Base-by-base conservation (phyloP, 345 rosid genomes). In the Gossypium mustelinum region DNA sequence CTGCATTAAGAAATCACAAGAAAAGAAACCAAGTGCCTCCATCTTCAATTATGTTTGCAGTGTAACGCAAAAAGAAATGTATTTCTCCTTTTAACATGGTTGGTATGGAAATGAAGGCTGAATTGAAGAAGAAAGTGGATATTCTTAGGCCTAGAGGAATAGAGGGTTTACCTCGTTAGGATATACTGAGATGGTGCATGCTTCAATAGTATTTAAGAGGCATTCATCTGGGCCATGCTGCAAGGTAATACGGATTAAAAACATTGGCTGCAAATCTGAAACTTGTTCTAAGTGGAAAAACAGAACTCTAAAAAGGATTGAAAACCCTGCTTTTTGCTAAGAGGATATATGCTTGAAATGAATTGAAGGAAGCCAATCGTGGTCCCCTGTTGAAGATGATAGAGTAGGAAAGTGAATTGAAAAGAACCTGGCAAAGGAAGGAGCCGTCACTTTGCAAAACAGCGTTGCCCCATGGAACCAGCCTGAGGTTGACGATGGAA, bases 381-480 rank as follows among this genome's bases (percentile, higher is more conserved):
- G 7, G 41, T 34, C 41, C 45, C 44, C n/a, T 20, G 17, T 44
- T 45, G 34, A 29, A 63, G 66, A 16, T 44, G 34, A 44, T 66
- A 18, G 39, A 67, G 55, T 45, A 66, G 52, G 17, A 59, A 2
- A 11, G 2, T 3, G 14, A 29, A 22, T 25, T 12, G 76, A 81
- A 76, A 76, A 47, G 65, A 17, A 94, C 97, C 97, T 94, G 98
- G 79, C 97, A 94, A 76, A 63, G 68, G 79, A 87, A 69, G 83
- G 84, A 24, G 43, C 85, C 86, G 66, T 85, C 79, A 24, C 77
- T 77, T 41, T 79, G 73, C 45, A 84, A 22, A 70, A 83, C 39
- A 64, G 92, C 73, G 71, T 94, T 94, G 59, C 98, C 98, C 97
- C 92, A 94, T 3, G 98, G 98, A 24, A 92, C 48, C 74, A 92